Percentiles rank a stretch among this genome's conserved stretches.
phyloP scores from a whole-genome alignment of 768 basidiomycete genomes.

The Royoungia palumana region DNA sequence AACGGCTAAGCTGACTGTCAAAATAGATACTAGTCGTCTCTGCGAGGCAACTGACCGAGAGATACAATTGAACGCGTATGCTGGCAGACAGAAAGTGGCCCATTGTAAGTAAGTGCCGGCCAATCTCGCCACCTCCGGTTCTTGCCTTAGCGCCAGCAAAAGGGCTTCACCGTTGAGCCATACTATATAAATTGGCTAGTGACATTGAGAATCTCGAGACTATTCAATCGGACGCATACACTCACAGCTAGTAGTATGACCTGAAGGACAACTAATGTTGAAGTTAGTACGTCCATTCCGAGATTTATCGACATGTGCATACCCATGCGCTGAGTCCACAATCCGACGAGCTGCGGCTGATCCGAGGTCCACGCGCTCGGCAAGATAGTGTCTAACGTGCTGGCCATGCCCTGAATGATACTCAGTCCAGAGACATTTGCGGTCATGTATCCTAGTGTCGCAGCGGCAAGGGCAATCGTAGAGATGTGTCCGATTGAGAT shows the following conservation, averaged over 20 bases:
- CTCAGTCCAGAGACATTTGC: slow-evolving; percentile 55
- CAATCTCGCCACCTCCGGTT: slow-evolving; percentile 74
- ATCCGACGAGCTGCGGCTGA: slow-evolving; percentile 79
- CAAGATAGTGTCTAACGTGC: slow-evolving; percentile 88
- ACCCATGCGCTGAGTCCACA: slow-evolving; percentile 92
- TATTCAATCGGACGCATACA: background rate
- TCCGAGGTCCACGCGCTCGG: slow-evolving; percentile 93
- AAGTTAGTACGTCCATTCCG: background rate
- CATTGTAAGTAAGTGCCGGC: slow-evolving; percentile 76
- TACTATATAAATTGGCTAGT: slow-evolving; percentile 52
- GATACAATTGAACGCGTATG: slow-evolving; percentile 55
- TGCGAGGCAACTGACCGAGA: slow-evolving; percentile 35
- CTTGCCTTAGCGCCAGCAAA: slow-evolving; percentile 68
- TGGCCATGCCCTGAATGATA: slow-evolving; percentile 78
- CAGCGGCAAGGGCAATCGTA: slow-evolving; percentile 84
- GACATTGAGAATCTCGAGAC: background rate
- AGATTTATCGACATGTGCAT: background rate
- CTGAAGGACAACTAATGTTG: slow-evolving; percentile 16
- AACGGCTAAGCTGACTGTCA: slow-evolving; percentile 42
- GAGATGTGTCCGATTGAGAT: slow-evolving; percentile 89
- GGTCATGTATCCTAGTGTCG: slow-evolving; percentile 71
- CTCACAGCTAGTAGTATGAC: slow-evolving; percentile 52
- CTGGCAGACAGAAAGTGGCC: slow-evolving; percentile 75
- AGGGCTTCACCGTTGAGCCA: slow-evolving; percentile 86
- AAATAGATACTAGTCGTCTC: slow-evolving; percentile 42